Percentiles rank a stretch among this genome's conserved stretches.
phyloP scores from a whole-genome alignment of 176 grass and related monocot species.

The Bolboschoenus planiculmis region DNA sequence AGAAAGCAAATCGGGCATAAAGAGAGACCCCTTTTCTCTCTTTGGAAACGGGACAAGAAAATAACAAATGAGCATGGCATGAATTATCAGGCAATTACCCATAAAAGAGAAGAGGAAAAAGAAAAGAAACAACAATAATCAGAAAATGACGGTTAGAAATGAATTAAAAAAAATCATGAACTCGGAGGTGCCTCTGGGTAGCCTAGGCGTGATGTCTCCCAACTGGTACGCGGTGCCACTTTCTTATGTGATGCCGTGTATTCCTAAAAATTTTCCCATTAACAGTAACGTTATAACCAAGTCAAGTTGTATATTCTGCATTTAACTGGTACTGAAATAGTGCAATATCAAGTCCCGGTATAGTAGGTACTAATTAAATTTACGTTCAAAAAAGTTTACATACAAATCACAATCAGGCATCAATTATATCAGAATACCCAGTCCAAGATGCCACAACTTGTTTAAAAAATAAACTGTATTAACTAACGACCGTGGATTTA shows the following conservation, averaged over 20 bases:
- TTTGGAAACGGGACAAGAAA: conserved; percentile 7
- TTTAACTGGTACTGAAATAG: not conserved
- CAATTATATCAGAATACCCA: not conserved
- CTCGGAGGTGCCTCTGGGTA: conserved; percentile 34
- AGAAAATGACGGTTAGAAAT: conserved; percentile 23
- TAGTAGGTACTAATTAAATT: not conserved
- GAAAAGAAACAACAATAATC: not conserved
- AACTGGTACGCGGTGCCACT: conserved; percentile 61
- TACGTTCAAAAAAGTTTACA: not conserved
- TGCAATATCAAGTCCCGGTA: not conserved
- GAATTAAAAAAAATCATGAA: conserved; percentile 23
- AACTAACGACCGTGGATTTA: conserved; percentile 1
- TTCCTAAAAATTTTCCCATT: conserved; percentile 38
- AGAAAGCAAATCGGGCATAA: not conserved
- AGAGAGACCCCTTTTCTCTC: conserved; percentile 5
- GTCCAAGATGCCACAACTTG: not conserved
- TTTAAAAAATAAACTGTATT: not conserved
- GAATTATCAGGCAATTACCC: conserved; percentile 1
- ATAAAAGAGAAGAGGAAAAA: conserved; percentile 3
- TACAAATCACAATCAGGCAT: not conserved
- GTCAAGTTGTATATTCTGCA: not conserved
- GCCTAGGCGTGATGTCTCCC: conserved; percentile 66
- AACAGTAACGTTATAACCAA: not conserved
- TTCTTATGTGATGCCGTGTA: conserved; percentile 71
- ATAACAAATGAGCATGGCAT: conserved; percentile 13